These are phyloP conservation scores for Mrakia gelida DNA, from an alignment of 768 basidiomycete species.

Conservation along the genomic window DNA sequence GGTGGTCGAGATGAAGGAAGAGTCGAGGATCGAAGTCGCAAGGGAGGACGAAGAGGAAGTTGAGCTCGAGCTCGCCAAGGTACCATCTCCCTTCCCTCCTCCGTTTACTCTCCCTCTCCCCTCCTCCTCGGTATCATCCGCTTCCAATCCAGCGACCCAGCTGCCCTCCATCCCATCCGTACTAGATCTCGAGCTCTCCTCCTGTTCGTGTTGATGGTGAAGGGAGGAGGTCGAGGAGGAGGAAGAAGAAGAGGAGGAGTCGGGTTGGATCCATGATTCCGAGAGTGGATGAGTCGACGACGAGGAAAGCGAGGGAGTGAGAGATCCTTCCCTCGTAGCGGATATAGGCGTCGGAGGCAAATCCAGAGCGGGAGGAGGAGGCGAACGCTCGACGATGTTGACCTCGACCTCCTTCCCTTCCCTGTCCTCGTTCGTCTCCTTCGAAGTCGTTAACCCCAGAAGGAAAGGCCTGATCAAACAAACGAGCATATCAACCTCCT, in stretches of 20 bases:
- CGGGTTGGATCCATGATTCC: too few species aligned
- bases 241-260: too few species aligned
- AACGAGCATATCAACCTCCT: neutral
- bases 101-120: neutral
- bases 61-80: neutral
- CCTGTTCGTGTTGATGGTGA: too few species aligned
- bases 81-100: neutral
- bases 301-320: neutral
- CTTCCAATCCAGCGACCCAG: neutral
- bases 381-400: neutral
- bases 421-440: neutral
- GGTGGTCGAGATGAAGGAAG: neutral
- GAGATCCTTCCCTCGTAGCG: neutral
- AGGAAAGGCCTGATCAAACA: neutral
- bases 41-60: neutral
- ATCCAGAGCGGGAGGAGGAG: neutral
- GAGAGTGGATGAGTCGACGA: too few species aligned
- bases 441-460: neutral
- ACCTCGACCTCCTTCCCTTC: neutral
- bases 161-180: neutral
- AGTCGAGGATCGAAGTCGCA: neutral
- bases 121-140: neutral
- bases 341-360: too few species aligned
- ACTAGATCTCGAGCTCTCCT: too few species aligned
- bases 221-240: too few species aligned